Percentiles rank a stretch among this genome's conserved stretches.
phyloP scores from a whole-genome alignment of 179 eudicot species.

The Spergularia azorica region DNA sequence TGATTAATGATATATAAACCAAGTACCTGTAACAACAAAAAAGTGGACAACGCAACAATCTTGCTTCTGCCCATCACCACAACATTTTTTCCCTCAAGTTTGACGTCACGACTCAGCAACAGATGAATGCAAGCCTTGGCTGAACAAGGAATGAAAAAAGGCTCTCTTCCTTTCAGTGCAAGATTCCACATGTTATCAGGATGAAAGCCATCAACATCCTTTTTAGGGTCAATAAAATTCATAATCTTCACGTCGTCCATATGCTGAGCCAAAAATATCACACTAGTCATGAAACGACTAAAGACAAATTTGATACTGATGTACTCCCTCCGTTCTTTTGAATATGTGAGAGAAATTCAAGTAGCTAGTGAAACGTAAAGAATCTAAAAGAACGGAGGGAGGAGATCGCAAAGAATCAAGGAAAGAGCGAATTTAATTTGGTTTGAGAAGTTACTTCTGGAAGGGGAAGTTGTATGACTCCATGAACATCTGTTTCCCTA shows the following conservation, averaged over 20 bases:
- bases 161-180: conserved; percentile 54
- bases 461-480: conserved; percentile 56
- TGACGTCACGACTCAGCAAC: conserved; percentile 39
- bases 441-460: conserved; percentile 44
- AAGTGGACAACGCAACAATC: conserved; percentile 50
- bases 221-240: conserved; percentile 46
- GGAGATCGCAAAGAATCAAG: background rate
- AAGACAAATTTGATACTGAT: background rate
- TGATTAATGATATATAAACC: background rate
- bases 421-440: background rate
- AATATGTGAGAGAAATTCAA: too few relatives aligned
- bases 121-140: conserved; percentile 55
- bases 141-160: conserved; percentile 55
- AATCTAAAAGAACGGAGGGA: too few relatives aligned
- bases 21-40: conserved; percentile 50
- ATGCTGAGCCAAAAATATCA: conserved; percentile 38
- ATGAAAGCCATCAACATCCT: conserved; percentile 66
- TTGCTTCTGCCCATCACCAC: conserved; percentile 61
- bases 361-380: too few relatives aligned
- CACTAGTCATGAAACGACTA: background rate
- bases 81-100: conserved; percentile 44
- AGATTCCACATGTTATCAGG: conserved; percentile 56
- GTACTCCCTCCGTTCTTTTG: too few relatives aligned
- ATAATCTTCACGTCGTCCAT: conserved; percentile 48
- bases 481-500: conserved; percentile 47